Evolutionary conservation across 495 filamentous ascomycete species (phyloP), one percentile per base, ranked within the genome.

Genomic region (Elaphomyces granulatus): DNA sequence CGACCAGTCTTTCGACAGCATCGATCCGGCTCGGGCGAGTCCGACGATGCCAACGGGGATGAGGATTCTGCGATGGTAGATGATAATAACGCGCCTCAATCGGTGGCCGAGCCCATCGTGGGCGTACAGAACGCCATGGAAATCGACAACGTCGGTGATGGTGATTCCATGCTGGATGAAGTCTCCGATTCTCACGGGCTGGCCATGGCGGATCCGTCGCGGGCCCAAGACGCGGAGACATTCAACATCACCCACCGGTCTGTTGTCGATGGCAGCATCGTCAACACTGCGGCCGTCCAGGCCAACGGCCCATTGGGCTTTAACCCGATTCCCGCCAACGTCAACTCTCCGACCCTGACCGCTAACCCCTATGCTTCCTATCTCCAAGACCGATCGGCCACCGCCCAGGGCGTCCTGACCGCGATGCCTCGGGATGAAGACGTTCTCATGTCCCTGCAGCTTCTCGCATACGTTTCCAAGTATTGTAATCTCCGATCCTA

Each of bases 161-260:
- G 60, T 35, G 80, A 87, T 39, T 66, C 73, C 32, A 80, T 92
- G 56, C 69, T 95, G 37, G 80, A 83, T 32, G 77, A 75, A 20
- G 77, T 81, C n/a, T 74, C 76, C 30, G 71, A 83, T 2, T 67
- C 79, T 10, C 75, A 94, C 38, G 78, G 77, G 38, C 55, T 94
- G 36, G 74, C 77, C 8, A 79, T 81, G 4, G 78, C 79, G 2
- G 81, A 86, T 37, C 80, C 80, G 1, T 83, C 88, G 1, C 87
- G 90, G 52, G 71, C 77, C 10, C 81, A 81, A 45, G 87, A 94
- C 34, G 72, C 77, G 2, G 84, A 87, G 44, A 87, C 86, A 0
- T 94, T 98, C 59, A 92, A 94, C 55, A 94, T 98, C 50, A 87
- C 84, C n/a, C 90, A 94, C 54, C 78, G 85, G 31, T 82, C 80